Base-by-base conservation (phyloP, 768 basidiomycete species). In the Boletus rubroflammeus region DNA sequence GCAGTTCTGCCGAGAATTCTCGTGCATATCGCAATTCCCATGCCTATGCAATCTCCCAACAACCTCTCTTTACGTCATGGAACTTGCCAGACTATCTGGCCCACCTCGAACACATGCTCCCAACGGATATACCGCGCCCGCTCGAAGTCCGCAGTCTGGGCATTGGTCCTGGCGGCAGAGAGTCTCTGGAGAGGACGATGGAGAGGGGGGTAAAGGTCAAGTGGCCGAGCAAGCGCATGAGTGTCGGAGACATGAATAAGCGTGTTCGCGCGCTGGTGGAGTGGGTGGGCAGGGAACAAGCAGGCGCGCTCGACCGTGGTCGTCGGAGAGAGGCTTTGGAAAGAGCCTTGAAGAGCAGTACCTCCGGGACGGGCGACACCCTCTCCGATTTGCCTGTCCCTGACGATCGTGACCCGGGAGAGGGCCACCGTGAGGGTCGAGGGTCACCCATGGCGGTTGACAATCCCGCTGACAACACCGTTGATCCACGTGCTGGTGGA, bases 171-270 rank as follows among this genome's bases (percentile, higher is more conserved):
- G 73, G 69, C 1, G 72, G 79, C 38, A 77, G 79, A 36, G 84
- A 81, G 48, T 80, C 81, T 50, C 61, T 77, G n/a, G 85, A 86
- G 51, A 75, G 77, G 60, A 83, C 79, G 9, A 76, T 80, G 67
- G 86, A 92, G 66, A 77, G 90, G 44, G 89, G 89, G 9, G 88
- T 91, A 14, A 88, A 91, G 69, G 87, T 97, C 53, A 88, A 91
- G 63, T 98, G 92, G 88, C 96, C 95, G 1, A 84, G 84, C 60
- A 94, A 95, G 73, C 81, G 96, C 48, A 94, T 86, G 82, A 97
- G 94, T 61, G 87, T 96, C n/a, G 88, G 86, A 19, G 96, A 98
- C 69, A 96, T 98, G 93, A 90, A 93, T 70, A 97, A 97, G 74
- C 85, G 96, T 25, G 91, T 96, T 23, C 79, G 91, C 34, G 83